A percentile compares a stretch with the other conserved stretches of the same genome.
phyloP scores from a whole-genome alignment of 2,329 filamentous ascomycete genomes.

The Beauveria sp. region DNA sequence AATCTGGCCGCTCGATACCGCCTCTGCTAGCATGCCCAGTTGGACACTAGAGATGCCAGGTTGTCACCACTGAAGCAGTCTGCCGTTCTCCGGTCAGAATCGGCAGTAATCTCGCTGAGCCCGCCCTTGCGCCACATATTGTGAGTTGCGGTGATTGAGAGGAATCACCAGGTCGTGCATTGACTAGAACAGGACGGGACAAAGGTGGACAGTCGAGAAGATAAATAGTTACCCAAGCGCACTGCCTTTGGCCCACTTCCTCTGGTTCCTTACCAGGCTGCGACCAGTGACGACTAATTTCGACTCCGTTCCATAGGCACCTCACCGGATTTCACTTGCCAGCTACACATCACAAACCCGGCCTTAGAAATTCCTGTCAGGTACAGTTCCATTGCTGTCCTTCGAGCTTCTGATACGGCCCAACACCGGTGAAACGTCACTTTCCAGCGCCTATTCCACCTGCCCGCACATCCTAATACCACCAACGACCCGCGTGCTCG shows the following conservation, averaged over 20 bases:
- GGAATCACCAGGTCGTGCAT: not conserved
- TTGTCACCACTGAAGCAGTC: not conserved
- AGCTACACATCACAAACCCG: slow-evolving; percentile 1
- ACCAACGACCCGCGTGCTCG: not conserved
- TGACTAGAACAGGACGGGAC: not conserved
- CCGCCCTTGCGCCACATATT: not conserved
- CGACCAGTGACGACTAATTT: slow-evolving; percentile 10
- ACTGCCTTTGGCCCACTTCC: slow-evolving; percentile 6
- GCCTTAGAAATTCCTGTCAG: not conserved
- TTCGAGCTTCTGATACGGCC: not conserved
- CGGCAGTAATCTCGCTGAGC: not conserved
- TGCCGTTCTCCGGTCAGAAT: not conserved
- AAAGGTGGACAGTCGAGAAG: not conserved
- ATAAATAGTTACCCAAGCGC: slow-evolving; percentile 1
- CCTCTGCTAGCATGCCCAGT: not conserved
- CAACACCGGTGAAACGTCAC: not conserved
- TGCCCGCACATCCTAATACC: not conserved
- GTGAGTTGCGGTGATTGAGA: not conserved
- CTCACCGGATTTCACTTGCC: not conserved
- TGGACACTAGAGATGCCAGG: not conserved
- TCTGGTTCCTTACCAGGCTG: slow-evolving; percentile 3
- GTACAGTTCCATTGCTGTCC: not conserved
- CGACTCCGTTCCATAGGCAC: slow-evolving; percentile 10
- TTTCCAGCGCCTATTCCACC: not conserved
- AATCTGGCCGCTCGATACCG: not conserved